Conservation (phyloP, 495 filamentous ascomycete species). For the Penicillium goetzii region DNA sequence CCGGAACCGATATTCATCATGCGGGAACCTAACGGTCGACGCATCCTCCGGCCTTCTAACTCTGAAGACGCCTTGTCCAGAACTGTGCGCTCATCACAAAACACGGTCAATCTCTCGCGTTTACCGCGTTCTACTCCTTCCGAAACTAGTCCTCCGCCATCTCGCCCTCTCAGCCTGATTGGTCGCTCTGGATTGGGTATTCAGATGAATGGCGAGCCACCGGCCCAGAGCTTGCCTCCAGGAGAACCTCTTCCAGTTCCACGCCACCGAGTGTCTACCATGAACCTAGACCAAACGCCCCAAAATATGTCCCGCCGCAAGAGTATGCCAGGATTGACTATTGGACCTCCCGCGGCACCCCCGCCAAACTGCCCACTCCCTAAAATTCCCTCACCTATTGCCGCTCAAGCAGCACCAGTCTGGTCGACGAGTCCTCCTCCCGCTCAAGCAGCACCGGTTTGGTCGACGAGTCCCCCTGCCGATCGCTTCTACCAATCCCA, state of each 20-base stretch:
- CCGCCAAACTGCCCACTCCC: slow-evolving; percentile 67
- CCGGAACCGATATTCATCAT: slow-evolving; percentile 23
- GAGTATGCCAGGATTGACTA: slow-evolving; percentile 60
- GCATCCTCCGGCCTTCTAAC: slow-evolving; percentile 37
- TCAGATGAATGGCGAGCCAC: slow-evolving; percentile 15
- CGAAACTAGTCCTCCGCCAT: slow-evolving; percentile 22
- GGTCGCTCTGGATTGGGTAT: slow-evolving; percentile 24
- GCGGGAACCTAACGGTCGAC: slow-evolving; percentile 18
- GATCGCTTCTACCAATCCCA: slow-evolving; percentile 30
- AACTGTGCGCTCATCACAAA: slow-evolving; percentile 22
- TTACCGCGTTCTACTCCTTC: slow-evolving; percentile 23
- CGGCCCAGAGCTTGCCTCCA: slow-evolving; percentile 3
- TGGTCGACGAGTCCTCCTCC: slow-evolving; percentile 4
- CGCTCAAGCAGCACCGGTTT: background rate
- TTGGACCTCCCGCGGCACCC: slow-evolving; percentile 64
- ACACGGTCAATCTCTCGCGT: slow-evolving; percentile 30
- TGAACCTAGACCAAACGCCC: slow-evolving; percentile 14
- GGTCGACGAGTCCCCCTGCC: background rate
- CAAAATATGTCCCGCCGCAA: slow-evolving; percentile 43
- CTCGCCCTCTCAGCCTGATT: slow-evolving; percentile 27
- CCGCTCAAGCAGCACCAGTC: slow-evolving; percentile 17
- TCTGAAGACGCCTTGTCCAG: slow-evolving; percentile 42
- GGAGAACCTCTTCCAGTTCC: slow-evolving; percentile 17
- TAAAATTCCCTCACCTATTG: slow-evolving; percentile 53
- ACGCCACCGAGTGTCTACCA: slow-evolving; percentile 16